Percentiles rank a stretch among this genome's conserved stretches.
phyloP scores from a whole-genome alignment of 257 asterid species.

The Gentiana straminea region DNA sequence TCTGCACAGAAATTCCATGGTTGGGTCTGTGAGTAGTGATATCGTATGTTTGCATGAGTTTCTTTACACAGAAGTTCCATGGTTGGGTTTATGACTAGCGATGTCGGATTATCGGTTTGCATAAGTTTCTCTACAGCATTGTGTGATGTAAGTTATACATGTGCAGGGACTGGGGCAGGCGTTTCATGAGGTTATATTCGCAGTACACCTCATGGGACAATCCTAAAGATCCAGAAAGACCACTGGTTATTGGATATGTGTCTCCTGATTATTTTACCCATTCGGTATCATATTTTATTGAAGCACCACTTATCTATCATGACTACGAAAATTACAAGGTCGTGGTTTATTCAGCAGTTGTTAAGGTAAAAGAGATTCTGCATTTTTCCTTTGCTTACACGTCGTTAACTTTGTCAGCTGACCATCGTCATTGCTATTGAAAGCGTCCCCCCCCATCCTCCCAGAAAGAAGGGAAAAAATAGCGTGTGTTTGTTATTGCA shows the following conservation, averaged over 20 bases:
- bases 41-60: no score
- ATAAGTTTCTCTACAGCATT: not conserved
- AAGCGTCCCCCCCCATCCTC: no score
- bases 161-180: constrained; percentile 98
- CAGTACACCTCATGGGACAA: constrained; percentile 91
- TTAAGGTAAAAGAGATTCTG: constrained; percentile 47
- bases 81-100: not conserved
- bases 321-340: constrained; percentile 72
- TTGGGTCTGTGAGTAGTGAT: not conserved
- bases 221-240: constrained; percentile 74
- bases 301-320: constrained; percentile 80
- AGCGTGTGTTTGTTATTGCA: no score
- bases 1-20: not conserved
- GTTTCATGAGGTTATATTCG: constrained; percentile 79
- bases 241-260: constrained; percentile 86
- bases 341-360: constrained; percentile 96
- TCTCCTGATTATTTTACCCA: constrained; percentile 99
- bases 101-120: not conserved
- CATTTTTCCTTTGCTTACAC: not conserved
- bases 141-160: constrained; percentile 17
- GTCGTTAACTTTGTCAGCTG: no score
- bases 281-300: constrained; percentile 92
- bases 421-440: no score
- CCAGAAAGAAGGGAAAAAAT: no score
- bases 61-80: not conserved